phyloP scores from a whole-genome alignment of 2,329 filamentous ascomycete genomes.

The Pseudogymnoascus sp. region DNA sequence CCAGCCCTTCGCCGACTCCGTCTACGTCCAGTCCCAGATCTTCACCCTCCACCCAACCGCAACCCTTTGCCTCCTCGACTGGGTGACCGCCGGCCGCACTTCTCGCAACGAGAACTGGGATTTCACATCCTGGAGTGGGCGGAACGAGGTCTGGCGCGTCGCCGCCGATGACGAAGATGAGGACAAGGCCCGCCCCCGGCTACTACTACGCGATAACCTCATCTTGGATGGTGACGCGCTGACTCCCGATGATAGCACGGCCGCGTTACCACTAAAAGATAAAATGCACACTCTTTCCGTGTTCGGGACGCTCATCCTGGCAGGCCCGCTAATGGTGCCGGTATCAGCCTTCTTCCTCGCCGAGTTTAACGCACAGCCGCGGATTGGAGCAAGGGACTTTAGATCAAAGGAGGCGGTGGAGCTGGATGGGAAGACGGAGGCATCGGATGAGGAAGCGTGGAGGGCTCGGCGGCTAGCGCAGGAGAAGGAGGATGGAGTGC shows the following conservation, averaged over 20 bases:
- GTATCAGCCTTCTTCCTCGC: conserved; percentile 67
- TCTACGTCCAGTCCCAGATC: conserved; percentile 76
- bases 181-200: conserved; percentile 39
- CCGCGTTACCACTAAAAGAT: conserved; percentile 34
- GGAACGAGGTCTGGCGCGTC: conserved; percentile 74
- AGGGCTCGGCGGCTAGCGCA: conserved; percentile 45
- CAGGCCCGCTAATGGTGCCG: conserved; percentile 59
- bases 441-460: conserved; percentile 44
- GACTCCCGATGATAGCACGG: conserved; percentile 33
- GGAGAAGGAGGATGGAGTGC: conserved; percentile 53
- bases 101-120: conserved; percentile 88
- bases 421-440: conserved; percentile 30
- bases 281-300: conserved; percentile 70
- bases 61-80: conserved; percentile 78
- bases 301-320: conserved; percentile 77
- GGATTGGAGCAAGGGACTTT: conserved; percentile 79
- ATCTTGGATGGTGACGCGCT: conserved; percentile 55
- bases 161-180: conserved; percentile 16
- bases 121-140: conserved; percentile 67
- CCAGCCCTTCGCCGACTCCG: conserved; percentile 77
- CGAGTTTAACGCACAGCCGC: conserved; percentile 69
- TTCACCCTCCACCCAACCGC: conserved; percentile 54
- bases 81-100: conserved; percentile 82
- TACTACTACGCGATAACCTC: conserved; percentile 80
- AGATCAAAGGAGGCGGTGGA: conserved; percentile 44